These are phyloP conservation scores for Linum usitatissimum DNA, from an alignment of 345 rosid genomes.

Conservation along the genomic window DNA sequence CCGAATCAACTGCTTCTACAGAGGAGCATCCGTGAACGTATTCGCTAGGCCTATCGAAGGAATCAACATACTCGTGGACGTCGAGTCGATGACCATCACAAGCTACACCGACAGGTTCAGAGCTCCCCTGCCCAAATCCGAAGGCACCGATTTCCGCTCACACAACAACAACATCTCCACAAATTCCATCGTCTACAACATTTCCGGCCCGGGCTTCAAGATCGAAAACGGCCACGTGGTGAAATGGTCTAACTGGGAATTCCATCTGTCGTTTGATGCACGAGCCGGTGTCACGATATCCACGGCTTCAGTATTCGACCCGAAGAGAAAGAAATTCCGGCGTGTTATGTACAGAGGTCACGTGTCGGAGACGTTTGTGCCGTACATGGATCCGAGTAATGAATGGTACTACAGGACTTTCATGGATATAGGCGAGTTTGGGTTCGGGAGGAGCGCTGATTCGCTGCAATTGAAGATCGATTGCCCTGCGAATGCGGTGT, in stretches of 20 bases:
- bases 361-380: conserved; percentile 74
- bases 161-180: conserved; percentile 4
- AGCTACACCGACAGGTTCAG: conserved; percentile 34
- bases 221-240: conserved; percentile 27
- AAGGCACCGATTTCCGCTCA: conserved; percentile 56
- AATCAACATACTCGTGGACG: conserved; percentile 39
- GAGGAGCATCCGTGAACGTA: conserved; percentile 50
- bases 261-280: conserved; percentile 59
- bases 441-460: conserved; percentile 52
- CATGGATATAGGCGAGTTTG: conserved; percentile 71
- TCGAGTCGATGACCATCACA: conserved; percentile 45
- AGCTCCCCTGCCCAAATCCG: conserved; percentile 54
- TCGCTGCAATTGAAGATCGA: conserved; percentile 47
- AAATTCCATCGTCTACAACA: conserved; percentile 25
- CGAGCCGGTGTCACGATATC: conserved; percentile 53
- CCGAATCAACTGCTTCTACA: conserved; percentile 38
- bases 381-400: conserved; percentile 63
- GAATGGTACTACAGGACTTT: conserved; percentile 79
- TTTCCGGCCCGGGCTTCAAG: conserved; percentile 27
- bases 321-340: conserved; percentile 24
- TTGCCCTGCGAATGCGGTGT: conserved; percentile 53
- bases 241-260: conserved; percentile 64
- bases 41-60: conserved; percentile 67
- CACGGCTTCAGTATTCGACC: conserved; percentile 46
- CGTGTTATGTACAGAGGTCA: conserved; percentile 53